Conservation (phyloP, 129 eudicot species). For the Ambrosia trifida region DNA sequence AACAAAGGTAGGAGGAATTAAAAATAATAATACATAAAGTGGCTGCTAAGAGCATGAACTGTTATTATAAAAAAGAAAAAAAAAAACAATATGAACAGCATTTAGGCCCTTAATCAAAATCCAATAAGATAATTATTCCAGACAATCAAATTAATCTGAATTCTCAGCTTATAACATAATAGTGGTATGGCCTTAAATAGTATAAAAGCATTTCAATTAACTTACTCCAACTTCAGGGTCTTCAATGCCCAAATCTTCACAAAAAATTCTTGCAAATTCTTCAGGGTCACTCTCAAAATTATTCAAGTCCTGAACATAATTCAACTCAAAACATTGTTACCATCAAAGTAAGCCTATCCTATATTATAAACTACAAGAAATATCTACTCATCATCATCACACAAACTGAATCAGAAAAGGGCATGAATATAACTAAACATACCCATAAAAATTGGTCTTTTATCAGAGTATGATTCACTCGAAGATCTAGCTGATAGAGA, state of each 20-base stretch:
- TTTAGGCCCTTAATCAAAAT: conserved; percentile 1
- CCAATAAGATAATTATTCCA: background rate
- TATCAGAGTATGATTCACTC: conserved; percentile 86
- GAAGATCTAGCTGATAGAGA: conserved; percentile 75
- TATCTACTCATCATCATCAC: conserved; percentile 12
- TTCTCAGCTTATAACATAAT: background rate
- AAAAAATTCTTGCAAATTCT: conserved; percentile 87
- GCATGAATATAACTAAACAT: conserved; percentile 28
- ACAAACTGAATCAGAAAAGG: conserved; percentile 13
- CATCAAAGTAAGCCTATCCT: conserved; percentile 8
- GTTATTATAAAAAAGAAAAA: background rate
- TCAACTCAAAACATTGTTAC: conserved; percentile 5
- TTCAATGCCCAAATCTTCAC: conserved; percentile 81
- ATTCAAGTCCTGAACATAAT: conserved; percentile 74
- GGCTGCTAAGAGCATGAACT: background rate
- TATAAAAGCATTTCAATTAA: background rate
- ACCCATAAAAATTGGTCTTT: conserved; percentile 97
- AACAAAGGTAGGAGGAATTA: background rate
- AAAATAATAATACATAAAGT: background rate
- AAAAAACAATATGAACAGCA: background rate
- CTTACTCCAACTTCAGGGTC: conserved; percentile 99
- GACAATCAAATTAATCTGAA: background rate
- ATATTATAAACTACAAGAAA: background rate
- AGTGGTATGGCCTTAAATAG: background rate
- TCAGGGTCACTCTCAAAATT: conserved; percentile 98